Conservation (phyloP, 73 alveolate genomes). For the Paramecium octaurelia region DNA sequence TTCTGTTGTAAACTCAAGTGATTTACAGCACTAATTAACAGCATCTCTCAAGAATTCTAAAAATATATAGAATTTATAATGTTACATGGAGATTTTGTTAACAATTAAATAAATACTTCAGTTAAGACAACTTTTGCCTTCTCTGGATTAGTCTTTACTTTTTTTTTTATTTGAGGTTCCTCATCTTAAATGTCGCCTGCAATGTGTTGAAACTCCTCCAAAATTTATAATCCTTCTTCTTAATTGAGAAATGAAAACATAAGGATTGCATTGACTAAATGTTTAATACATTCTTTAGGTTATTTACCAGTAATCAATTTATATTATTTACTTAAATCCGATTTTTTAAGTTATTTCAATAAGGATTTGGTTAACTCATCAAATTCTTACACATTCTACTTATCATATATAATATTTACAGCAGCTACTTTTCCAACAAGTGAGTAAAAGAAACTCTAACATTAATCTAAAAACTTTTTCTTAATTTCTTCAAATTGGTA, state of each 20-base stretch:
- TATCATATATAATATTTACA: not conserved
- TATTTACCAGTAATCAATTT: not conserved
- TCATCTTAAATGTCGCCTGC: not conserved
- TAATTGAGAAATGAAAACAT: not conserved
- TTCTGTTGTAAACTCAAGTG: not conserved
- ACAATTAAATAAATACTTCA: slow-evolving; percentile 17
- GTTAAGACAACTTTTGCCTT: not conserved
- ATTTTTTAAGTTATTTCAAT: not conserved
- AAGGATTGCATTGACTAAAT: not conserved
- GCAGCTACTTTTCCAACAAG: slow-evolving; percentile 5
- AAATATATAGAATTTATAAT: not conserved
- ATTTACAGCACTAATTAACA: not conserved
- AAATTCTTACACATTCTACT: not conserved
- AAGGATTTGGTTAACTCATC: not conserved
- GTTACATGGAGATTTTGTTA: slow-evolving; percentile 47
- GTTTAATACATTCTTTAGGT: not conserved
- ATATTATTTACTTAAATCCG: not conserved
- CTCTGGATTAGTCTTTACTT: not conserved
- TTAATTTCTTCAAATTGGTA: not conserved
- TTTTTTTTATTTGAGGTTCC: slow-evolving; percentile 18
- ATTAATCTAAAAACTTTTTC: slow-evolving; percentile 8
- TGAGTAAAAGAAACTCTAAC: slow-evolving; percentile 11
- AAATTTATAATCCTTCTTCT: slow-evolving; percentile 17
- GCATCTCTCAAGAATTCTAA: slow-evolving; percentile 42
- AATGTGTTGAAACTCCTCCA: not conserved